Conservation (phyloP, 371 early-diverging fungal species). For the Mortierella sp. region DNA sequence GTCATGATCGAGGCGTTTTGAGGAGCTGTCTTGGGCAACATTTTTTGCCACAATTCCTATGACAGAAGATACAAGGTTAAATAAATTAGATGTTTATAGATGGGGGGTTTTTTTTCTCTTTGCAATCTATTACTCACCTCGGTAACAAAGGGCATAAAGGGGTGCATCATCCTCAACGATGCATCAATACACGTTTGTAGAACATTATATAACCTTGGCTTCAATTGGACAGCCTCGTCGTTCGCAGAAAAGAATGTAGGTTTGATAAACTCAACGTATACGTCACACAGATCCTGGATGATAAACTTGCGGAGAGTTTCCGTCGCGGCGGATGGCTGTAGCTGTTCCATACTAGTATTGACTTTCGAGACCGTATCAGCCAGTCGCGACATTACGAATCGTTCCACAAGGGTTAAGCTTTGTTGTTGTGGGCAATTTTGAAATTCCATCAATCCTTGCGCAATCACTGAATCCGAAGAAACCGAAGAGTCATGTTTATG, state of each 20-base stretch:
- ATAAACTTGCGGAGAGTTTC: conserved; percentile 90
- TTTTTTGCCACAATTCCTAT: conserved; percentile 67
- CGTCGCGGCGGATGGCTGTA: conserved; percentile 89
- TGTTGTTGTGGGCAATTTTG: conserved; percentile 12
- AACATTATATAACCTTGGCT: conserved; percentile 44
- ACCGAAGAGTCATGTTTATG: conserved; percentile 57
- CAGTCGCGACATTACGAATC: conserved; percentile 90
- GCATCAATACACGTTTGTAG: conserved; percentile 85
- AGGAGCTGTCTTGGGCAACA: conserved; percentile 44
- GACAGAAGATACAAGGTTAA: neutral
- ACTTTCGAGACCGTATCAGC: conserved; percentile 76
- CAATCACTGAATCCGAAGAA: conserved; percentile 21
- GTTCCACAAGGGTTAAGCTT: conserved; percentile 77
- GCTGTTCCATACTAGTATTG: conserved; percentile 75
- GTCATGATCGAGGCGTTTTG: conserved; percentile 66
- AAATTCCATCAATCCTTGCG: conserved; percentile 15
- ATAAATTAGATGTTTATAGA: too few species aligned
- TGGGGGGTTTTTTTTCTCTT: neutral
- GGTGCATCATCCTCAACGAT: conserved; percentile 91
- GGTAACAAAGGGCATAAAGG: conserved; percentile 99
- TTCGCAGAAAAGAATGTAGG: conserved; percentile 61
- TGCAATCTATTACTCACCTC: conserved; percentile 83
- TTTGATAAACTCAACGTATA: conserved; percentile 92
- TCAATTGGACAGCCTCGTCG: conserved; percentile 56
- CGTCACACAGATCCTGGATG: conserved; percentile 95